Evolutionary conservation across 2,329 filamentous ascomycete species (phyloP), one percentile per base, ranked within the genome.

Genomic region (Aspergillus neotritici): DNA sequence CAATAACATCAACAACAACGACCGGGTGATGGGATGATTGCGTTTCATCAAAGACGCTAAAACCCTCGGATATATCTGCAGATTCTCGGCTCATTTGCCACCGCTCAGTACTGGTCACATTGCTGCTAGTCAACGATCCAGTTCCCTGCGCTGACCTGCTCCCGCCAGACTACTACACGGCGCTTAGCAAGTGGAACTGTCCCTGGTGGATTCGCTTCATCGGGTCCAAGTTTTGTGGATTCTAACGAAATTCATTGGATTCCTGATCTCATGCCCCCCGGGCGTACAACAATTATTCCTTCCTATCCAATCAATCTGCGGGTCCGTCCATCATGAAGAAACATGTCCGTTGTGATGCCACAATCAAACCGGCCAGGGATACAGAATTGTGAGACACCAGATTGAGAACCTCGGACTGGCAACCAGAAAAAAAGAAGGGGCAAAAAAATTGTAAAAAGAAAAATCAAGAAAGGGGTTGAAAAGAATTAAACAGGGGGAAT

Each of bases 141-240:
- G 7, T 8, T 6, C 21, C 7, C 7, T 25, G 21, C 21, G 21
- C 21, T 25, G 21, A 25, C 7, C 21, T 25, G 5, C 21, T 25
- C 21, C 21, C 21, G 21, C 21, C 21, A 25, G 5, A 25, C 21
- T 25, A 25, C 21, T 25, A 25, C 21, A 9, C 21, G 61, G 62
- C 62, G 62, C 62, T 63, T 63, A 65, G 50, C 47, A 49, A 49
- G 55, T 56, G 56, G 52, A 57, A 56, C 57, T 55, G 40, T 49
- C 43, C 46, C 38, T 54, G 48, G 30, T 14, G 35, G 34, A 45
- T 36, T 25, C 7, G 34, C 47, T 34, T 37, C 46, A 40, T 34
- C 40, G 35, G 35, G 36, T 47, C 41, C 40, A 43, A 45, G 34
- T 34, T 47, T 43, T 46, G 10, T 17, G 34, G 40, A 39, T 50